Evolutionary conservation across 345 rosid genomes (phyloP).

Genomic region (Hypericum perforatum): DNA sequence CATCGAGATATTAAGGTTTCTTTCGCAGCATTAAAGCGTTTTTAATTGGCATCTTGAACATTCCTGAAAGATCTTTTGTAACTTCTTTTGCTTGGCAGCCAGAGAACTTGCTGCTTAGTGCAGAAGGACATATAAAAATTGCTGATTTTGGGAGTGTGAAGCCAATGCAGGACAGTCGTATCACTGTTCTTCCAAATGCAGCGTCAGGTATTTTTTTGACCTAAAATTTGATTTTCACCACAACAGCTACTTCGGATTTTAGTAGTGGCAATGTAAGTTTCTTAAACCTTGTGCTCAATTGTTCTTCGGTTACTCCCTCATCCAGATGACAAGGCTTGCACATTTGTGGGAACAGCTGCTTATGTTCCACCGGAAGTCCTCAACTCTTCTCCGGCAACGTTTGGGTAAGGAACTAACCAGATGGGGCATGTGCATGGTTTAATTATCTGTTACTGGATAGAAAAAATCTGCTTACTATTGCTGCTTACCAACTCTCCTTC

Average conservation of each 20-base stretch:
- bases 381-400: constrained; percentile 94
- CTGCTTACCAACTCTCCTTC: neutral
- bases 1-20: constrained; percentile 96
- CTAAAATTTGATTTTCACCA: constrained; percentile 1
- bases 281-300: constrained; percentile 3
- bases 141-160: constrained; percentile 98
- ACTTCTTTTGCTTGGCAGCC: constrained; percentile 51
- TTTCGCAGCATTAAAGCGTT: constrained; percentile 4
- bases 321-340: constrained; percentile 90
- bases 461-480: neutral
- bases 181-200: constrained; percentile 90
- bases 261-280: neutral
- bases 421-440: neutral
- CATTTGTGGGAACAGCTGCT: constrained; percentile 97
- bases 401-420: constrained; percentile 47
- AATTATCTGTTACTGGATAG: constrained; percentile 1
- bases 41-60: constrained; percentile 7
- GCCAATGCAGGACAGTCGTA: constrained; percentile 89
- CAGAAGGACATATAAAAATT: constrained; percentile 83
- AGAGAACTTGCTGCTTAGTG: constrained; percentile 71
- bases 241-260: too few relatives aligned
- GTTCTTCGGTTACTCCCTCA: constrained; percentile 4
- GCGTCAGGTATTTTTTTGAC: constrained; percentile 52
- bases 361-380: constrained; percentile 99
- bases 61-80: constrained; percentile 5